Percentiles rank a stretch among this genome's conserved stretches.
Evolutionary conservation across 2,329 filamentous ascomycete species (phyloP).

Genomic region (Talaromyces sp.): DNA sequence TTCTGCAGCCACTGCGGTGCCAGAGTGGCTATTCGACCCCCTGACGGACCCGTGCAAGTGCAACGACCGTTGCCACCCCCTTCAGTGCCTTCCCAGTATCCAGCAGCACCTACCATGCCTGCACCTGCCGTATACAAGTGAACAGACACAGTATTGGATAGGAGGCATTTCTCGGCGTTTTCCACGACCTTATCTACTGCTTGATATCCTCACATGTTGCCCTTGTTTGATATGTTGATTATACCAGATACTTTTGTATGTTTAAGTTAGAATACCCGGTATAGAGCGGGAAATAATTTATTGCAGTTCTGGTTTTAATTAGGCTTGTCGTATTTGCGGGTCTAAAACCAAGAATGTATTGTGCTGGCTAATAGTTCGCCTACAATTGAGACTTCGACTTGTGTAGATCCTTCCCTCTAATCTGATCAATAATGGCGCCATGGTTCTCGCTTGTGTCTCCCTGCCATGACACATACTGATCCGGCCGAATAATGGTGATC

Average conservation of each 20-base stretch:
- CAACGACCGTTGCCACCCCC: background rate
- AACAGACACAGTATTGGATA: no score
- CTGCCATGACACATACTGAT: background rate
- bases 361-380: no score
- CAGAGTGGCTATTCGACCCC: background rate
- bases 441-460: background rate
- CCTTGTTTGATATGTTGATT: background rate
- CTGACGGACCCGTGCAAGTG: background rate
- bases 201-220: background rate
- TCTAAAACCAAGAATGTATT: no score
- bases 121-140: background rate
- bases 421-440: background rate
- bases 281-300: background rate
- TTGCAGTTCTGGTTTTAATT: background rate
- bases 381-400: background rate
- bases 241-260: background rate
- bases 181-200: background rate
- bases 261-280: background rate
- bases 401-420: background rate
- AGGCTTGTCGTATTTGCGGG: no score
- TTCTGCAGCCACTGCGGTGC: background rate
- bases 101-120: background rate
- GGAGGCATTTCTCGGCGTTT: background rate
- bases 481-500: background rate
- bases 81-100: background rate